phyloP scores from a whole-genome alignment of 768 basidiomycete genomes.

The Mycena filopes region DNA sequence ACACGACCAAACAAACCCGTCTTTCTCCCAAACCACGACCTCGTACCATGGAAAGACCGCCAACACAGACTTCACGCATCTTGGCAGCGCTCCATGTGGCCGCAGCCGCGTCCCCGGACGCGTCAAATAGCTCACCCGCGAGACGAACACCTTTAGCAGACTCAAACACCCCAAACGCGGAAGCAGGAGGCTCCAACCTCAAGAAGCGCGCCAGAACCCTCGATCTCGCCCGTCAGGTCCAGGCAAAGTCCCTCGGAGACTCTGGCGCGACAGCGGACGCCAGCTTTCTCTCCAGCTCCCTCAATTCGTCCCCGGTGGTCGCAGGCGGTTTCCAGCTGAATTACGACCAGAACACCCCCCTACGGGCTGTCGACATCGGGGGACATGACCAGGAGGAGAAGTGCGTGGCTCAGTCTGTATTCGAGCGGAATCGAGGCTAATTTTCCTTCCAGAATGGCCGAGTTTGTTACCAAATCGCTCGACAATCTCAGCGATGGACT shows the following conservation, averaged over 20 bases:
- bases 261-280: constrained; percentile 28
- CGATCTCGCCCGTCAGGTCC: constrained; percentile 25
- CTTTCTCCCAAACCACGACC: constrained; percentile 8
- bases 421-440: not conserved
- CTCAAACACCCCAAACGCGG: constrained; percentile 12
- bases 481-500: constrained; percentile 66
- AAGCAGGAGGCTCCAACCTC: constrained; percentile 25
- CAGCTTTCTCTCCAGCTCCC: constrained; percentile 35
- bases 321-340: constrained; percentile 55
- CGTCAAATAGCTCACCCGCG: not conserved
- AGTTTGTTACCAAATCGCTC: constrained; percentile 70
- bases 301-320: constrained; percentile 23
- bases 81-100: constrained; percentile 18
- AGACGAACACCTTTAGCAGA: constrained; percentile 5
- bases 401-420: constrained; percentile 39
- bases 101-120: not conserved
- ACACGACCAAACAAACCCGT: not conserved
- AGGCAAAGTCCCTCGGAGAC: constrained; percentile 9
- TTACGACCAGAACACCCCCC: constrained; percentile 61
- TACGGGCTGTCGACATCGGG: constrained; percentile 64
- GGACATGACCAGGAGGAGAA: constrained; percentile 66
- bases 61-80: constrained; percentile 25
- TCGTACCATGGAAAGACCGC: constrained; percentile 19
- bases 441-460: constrained; percentile 58
- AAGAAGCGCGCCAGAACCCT: constrained; percentile 21